Conservation (phyloP, 805 yeast genomes). For the Candida odintsovae region DNA sequence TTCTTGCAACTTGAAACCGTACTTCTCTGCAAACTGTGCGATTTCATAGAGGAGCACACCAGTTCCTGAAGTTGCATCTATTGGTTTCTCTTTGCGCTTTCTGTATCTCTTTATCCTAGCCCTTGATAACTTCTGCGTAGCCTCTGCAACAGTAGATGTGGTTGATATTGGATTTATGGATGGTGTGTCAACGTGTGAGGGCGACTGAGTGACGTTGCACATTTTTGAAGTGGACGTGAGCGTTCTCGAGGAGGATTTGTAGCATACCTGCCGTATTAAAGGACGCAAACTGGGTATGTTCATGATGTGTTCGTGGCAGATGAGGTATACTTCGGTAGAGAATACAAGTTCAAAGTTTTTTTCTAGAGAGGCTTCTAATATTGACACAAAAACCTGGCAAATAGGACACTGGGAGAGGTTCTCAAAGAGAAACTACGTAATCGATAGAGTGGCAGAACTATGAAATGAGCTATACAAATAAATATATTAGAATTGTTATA, state of each 20-base stretch:
- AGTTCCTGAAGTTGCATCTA: constrained; percentile 7
- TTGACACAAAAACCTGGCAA: too few relatives aligned
- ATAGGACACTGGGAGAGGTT: too few relatives aligned
- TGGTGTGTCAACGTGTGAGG: background rate
- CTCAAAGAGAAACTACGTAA: too few relatives aligned
- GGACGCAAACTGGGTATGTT: background rate
- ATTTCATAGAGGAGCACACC: constrained; percentile 7
- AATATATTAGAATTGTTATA: background rate
- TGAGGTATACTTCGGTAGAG: too few relatives aligned
- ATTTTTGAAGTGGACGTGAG: background rate
- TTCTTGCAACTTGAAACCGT: background rate
- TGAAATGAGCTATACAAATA: constrained; percentile 4
- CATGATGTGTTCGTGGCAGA: background rate
- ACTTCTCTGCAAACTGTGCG: background rate
- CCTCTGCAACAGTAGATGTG: background rate
- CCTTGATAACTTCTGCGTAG: background rate
- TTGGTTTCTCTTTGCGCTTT: background rate
- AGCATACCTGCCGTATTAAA: background rate
- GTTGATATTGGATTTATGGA: background rate
- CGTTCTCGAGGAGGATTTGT: background rate
- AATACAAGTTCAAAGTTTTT: background rate
- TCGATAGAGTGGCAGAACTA: background rate
- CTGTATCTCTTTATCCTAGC: background rate
- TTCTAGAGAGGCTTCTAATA: too few relatives aligned
- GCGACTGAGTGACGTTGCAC: background rate